A percentile compares a stretch with the other conserved stretches of the same genome.
These are phyloP conservation scores for Fusarium humuli DNA, from an alignment of 2,329 filamentous ascomycete species.

Conservation along the genomic window DNA sequence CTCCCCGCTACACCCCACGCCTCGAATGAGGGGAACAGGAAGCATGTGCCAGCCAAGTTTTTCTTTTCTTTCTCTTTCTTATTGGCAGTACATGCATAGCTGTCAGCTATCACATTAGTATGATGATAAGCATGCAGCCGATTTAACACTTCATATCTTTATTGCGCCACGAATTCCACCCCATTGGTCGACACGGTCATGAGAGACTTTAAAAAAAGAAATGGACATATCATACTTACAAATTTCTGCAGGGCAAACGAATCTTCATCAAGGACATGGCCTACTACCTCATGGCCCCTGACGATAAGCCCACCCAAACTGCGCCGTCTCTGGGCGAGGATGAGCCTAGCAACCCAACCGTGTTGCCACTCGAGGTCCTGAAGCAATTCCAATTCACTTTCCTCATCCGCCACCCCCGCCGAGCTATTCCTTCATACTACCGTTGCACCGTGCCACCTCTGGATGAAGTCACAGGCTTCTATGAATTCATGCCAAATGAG, in stretches of 20 bases:
- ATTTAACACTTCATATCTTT: conserved; percentile 13
- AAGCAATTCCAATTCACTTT: conserved; percentile 93
- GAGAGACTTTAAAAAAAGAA: not conserved
- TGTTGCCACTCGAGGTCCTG: conserved; percentile 79
- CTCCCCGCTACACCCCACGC: conserved; percentile 32
- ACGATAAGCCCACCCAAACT: conserved; percentile 73
- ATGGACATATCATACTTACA: conserved; percentile 42
- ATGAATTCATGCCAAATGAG: conserved; percentile 87
- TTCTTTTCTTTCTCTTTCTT: not conserved
- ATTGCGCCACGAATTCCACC: not conserved
- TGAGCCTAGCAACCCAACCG: conserved; percentile 83
- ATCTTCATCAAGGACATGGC: conserved; percentile 99
- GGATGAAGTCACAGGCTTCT: conserved; percentile 83
- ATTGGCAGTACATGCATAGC: not conserved
- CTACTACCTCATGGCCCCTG: conserved; percentile 87
- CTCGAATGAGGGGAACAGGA: conserved; percentile 22
- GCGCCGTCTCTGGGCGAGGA: conserved; percentile 80
- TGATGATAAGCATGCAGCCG: conserved; percentile 1
- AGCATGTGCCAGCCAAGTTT: conserved; percentile 14
- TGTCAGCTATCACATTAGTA: not conserved
- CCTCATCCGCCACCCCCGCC: conserved; percentile 94
- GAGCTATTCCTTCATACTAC: conserved; percentile 92
- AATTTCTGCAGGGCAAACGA: conserved; percentile 76
- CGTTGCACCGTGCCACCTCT: conserved; percentile 93
- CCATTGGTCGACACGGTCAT: conserved; percentile 1